Base-by-base conservation (phyloP, 163 green algal genomes). In the Volvox carteri region DNA sequence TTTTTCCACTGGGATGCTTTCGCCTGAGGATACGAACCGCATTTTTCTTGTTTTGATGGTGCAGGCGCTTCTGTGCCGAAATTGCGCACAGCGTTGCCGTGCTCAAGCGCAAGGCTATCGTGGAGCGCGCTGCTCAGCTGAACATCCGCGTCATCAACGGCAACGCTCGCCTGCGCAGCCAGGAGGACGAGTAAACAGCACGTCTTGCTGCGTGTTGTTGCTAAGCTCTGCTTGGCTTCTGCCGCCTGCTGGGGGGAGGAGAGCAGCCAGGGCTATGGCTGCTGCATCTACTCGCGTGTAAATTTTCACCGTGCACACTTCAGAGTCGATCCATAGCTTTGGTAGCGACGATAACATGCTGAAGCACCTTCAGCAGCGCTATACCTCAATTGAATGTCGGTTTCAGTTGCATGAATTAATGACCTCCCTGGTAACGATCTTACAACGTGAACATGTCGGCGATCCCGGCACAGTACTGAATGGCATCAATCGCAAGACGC, bases 81-180 rank as follows among this genome's bases (percentile, higher is more conserved):
- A 90, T 92, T 35, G 89, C 89, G 54, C 84, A 89, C 95, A 97
- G 98, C 92, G 98, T 99, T 78, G 98, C 95, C 33, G 95, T 98
- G 44, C 92, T 96, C 70, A 99, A 99, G 95, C 94, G 98, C 73
- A 99, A 99, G 94, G 92, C 95, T 33, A 99, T 99, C 90, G 97
- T 99, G 25, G 96, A 99, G 95, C 95, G 98, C 50, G 98, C 98
- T 21, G 89, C 86, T 12, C 95, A 99, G 97, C 95, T 99, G 35
- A 99, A 99, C 94, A 95, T 99, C 76, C 95, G 95, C 42, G 81
- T 99, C 30, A 98, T 95, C 86, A 99, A 99, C 94, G 95, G 85
- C 67, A 87, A 85, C 87, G 97, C 97, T 62, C 95, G 95, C 85
- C 93, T 99, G 91, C 96, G 98, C 92, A 99, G 94, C 95, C 93